phyloP scores from a whole-genome alignment of 345 rosid genomes.

The Sapria himalayana region DNA sequence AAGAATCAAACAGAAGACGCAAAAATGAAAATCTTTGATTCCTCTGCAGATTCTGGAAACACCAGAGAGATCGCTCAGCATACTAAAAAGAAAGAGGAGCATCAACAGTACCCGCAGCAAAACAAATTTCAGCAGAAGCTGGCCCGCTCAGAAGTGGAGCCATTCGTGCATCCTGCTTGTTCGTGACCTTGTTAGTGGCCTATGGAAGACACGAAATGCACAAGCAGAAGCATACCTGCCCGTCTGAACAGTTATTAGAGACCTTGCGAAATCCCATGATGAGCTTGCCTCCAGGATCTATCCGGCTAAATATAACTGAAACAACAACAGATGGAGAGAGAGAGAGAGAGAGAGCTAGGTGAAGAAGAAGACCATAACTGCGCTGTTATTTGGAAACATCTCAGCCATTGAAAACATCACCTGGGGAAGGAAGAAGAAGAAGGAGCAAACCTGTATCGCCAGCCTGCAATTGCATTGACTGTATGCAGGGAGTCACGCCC shows the following conservation, averaged over 20 bases:
- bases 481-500: slow-evolving; percentile 96
- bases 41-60: slow-evolving; percentile 18
- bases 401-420: too few relatives aligned
- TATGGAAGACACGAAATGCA: slow-evolving; percentile 2
- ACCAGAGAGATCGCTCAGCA: slow-evolving; percentile 22
- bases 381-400: too few relatives aligned
- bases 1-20: slow-evolving; percentile 19
- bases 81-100: too few relatives aligned
- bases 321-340: slow-evolving; percentile 2
- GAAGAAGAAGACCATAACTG: not conserved
- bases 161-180: slow-evolving; percentile 25
- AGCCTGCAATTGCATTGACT: slow-evolving; percentile 70
- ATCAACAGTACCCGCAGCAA: slow-evolving; percentile 27
- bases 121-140: slow-evolving; percentile 27
- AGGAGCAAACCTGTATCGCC: slow-evolving; percentile 62
- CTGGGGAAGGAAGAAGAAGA: slow-evolving; percentile 5
- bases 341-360: slow-evolving; percentile 3
- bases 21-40: slow-evolving; percentile 14
- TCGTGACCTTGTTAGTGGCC: too few relatives aligned
- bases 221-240: slow-evolving; percentile 29
- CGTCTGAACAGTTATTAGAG: slow-evolving; percentile 19
- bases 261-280: slow-evolving; percentile 68
- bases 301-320: slow-evolving; percentile 68
- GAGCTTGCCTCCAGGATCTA: slow-evolving; percentile 66
- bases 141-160: slow-evolving; percentile 18